Evolutionary conservation across 176 grass and related monocot genomes (phyloP), one percentile per base, ranked within the genome.

Genomic region (Raddia guianensis): DNA sequence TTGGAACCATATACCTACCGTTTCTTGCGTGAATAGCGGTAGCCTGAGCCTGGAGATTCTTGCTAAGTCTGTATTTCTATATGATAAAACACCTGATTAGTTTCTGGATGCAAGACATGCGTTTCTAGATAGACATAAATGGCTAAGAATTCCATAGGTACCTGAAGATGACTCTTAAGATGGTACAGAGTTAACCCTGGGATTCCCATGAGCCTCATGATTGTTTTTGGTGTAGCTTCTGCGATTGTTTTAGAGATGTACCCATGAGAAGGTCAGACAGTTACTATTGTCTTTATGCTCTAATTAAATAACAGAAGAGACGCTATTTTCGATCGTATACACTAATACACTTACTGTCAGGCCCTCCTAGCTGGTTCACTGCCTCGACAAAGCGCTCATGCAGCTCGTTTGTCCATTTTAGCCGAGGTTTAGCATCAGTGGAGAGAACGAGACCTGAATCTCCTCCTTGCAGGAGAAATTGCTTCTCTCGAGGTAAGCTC

Each of bases 81-180:
- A 40, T 35, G 49, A 87, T 2, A 60, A 43, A 76, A 64, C 27
- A 87, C 68, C 2, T 69, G 33, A 1, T 90, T 63, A 92, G 54
- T 84, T 73, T 66, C 52, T 64, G 46, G 63, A 16, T 50, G 27
- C 12, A 80, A 40, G 57, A 54, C 73, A 93, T 76, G 59, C 27
- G 63, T 66, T 62, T 5, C 49, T 49, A 86, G 64, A 63, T 54
- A 86, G 64, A 63, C 49, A 82, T 13, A 6, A 13, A 79, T 3
- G 79, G 69, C 56, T 9, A 53, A 75, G 13, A 46, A 80, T 21
- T 74, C 64, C 40, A 53, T 71, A 74, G 70, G 76, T 87, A 94
- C 95, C 91, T 98, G 95, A 84, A 98, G 91, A 81, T 98, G 95
- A 12, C 95, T 98, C 83, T 98, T 98, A 12, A 98, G 95, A 86